Percentiles rank a stretch among this genome's conserved stretches.
phyloP scores from a whole-genome alignment of 2,329 filamentous ascomycete species.

The Pseudogymnoascus sp. region DNA sequence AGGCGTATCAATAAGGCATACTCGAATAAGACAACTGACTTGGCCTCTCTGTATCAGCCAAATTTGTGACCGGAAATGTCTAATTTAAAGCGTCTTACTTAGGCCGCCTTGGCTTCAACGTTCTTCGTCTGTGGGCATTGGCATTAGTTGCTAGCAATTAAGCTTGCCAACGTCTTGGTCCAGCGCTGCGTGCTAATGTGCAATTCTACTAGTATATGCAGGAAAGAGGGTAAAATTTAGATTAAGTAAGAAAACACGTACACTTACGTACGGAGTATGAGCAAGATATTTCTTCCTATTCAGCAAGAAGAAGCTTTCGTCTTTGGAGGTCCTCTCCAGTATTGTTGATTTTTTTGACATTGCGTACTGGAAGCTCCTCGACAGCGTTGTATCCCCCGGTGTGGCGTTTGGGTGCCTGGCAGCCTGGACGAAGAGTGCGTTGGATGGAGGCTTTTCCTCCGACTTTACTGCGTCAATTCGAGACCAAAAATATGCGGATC shows the following conservation, averaged over 20 bases:
- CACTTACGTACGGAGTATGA: not conserved
- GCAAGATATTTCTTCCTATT: not conserved
- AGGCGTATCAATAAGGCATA: not conserved
- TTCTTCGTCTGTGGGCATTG: not conserved
- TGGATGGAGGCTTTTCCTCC: not conserved
- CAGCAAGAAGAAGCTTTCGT: not conserved
- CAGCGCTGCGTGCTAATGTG: not conserved
- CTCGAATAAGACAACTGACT: not conserved
- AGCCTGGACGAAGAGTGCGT: not conserved
- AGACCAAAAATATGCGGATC: not conserved
- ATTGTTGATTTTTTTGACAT: not conserved
- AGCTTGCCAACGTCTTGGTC: not conserved
- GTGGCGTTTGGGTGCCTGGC: not conserved
- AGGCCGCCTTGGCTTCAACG: not conserved
- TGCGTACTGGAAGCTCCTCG: not conserved
- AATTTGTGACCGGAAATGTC: not conserved
- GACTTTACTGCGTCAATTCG: not conserved
- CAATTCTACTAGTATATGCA: conserved; percentile 5
- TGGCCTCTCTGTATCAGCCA: not conserved
- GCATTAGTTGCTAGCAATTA: not conserved
- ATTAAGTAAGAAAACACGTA: not conserved
- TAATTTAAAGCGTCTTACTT: not conserved
- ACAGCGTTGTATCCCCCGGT: not conserved
- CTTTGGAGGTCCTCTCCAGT: not conserved
- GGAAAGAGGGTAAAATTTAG: not conserved